These are phyloP conservation scores for Aspergillus affinis DNA, from an alignment of 495 filamentous ascomycete genomes.

Conservation along the genomic window DNA sequence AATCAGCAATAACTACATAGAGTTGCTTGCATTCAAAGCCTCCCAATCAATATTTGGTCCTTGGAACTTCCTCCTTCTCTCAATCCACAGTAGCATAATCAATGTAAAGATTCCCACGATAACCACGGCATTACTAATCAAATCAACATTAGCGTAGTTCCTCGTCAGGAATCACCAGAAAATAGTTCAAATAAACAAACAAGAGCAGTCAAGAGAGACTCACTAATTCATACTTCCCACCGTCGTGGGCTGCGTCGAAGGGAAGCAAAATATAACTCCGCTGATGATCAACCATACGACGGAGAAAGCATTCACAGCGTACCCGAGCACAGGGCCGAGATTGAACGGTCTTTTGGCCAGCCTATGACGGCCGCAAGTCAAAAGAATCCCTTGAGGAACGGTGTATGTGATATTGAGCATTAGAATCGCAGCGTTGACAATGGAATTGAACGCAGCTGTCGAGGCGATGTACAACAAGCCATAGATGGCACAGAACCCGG, in stretches of 20 bases:
- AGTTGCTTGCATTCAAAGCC: slow-evolving; percentile 6
- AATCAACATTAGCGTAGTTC: not conserved
- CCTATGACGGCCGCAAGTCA: slow-evolving; percentile 25
- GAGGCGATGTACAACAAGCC: slow-evolving; percentile 37
- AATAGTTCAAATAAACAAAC: too few relatives aligned
- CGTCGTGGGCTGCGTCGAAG: slow-evolving; percentile 26
- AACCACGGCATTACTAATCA: slow-evolving; percentile 14
- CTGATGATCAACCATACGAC: slow-evolving; percentile 26
- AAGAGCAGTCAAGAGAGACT: too few relatives aligned
- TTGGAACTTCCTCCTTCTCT: slow-evolving; percentile 18
- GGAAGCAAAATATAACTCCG: slow-evolving; percentile 33
- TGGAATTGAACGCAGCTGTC: slow-evolving; percentile 39
- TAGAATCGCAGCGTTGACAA: slow-evolving; percentile 34
- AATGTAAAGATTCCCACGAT: slow-evolving; percentile 25
- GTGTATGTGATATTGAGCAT: slow-evolving; percentile 37
- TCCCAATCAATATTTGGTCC: slow-evolving; percentile 35
- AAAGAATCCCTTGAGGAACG: slow-evolving; percentile 32
- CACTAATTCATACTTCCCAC: slow-evolving; percentile 35
- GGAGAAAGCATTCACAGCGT: slow-evolving; percentile 28
- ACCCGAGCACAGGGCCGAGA: slow-evolving; percentile 24
- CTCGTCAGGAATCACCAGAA: not conserved
- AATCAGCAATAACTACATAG: not conserved
- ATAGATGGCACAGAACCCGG: slow-evolving; percentile 30
- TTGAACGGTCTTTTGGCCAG: slow-evolving; percentile 28
- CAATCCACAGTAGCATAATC: slow-evolving; percentile 27